Evolutionary conservation across 1,284 basidiomycete genomes (phyloP), one percentile per base, ranked within the genome.

Genomic region (Xerocomus nothofagi): DNA sequence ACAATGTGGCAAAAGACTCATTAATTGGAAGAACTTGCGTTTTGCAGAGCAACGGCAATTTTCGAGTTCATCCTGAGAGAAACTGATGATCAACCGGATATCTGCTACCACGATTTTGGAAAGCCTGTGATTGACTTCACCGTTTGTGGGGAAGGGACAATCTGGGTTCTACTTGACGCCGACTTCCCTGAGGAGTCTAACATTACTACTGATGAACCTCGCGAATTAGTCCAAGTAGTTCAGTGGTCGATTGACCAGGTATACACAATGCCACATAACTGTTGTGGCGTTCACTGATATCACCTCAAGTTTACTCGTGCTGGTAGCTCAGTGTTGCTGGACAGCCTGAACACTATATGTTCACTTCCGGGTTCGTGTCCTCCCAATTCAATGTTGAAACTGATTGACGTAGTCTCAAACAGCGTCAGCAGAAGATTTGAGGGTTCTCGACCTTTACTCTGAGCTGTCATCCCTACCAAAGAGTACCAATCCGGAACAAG

Each of bases 381-480:
- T 53, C 71, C 5, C 49, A 74, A 24, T 51, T 46, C 21, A 11
- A 43, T 39, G 21, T 11, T 48, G 12, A 24, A n/a, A 3, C 42
- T 18, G 38, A 38, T 27, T 44, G 44, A 47, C 26, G 1, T 39
- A 32, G 12, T 53, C 10, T 20, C 51, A 30, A 49, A 41, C 59
- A 84, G 83, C 80, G 10, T 71, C 76, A 0, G 44, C 62, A 6
- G 72, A 71, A 8, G 79, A 81, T 10, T 63, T 84, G 6, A 72
- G 77, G 53, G 60, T 67, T 3, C 71, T 89, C 3, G 80, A 86
- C 45, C 68, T 88, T 3, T 90, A 91, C 59, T 69, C 73, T 4
- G 72, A 77, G 36, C 72, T 91, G 17, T 67, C 71, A 1, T 71
- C 77, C 14, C 70, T 90, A 57, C 88, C 88, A 1, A 91, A 91